These are phyloP conservation scores for Lavandula angustifolia DNA, from an alignment of 257 asterid species.

Conservation along the genomic window DNA sequence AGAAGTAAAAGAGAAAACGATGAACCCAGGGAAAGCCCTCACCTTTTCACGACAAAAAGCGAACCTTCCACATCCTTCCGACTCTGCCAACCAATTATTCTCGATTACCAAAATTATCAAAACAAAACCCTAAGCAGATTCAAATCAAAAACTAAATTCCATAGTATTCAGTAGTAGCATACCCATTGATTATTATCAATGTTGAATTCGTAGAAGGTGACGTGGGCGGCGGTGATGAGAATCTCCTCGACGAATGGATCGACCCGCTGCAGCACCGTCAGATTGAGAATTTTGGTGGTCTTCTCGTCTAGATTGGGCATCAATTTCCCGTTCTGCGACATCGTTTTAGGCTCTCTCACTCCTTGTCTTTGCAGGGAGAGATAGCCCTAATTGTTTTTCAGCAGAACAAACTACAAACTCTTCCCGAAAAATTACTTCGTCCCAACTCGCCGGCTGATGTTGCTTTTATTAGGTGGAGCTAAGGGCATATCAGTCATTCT, in stretches of 20 bases:
- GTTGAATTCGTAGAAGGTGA: constrained; percentile 90
- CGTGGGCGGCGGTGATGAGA: constrained; percentile 94
- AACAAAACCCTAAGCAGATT: constrained; percentile 2
- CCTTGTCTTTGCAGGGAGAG: constrained; percentile 33
- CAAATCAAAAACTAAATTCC: constrained; percentile 14
- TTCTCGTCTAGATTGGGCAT: constrained; percentile 92
- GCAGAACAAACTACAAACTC: constrained; percentile 23
- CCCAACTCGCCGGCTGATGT: not conserved
- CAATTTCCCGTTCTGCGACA: constrained; percentile 64
- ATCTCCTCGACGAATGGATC: constrained; percentile 91
- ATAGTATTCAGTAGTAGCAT: constrained; percentile 11
- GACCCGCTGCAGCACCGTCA: constrained; percentile 85
- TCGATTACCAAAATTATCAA: constrained; percentile 22
- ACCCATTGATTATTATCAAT: constrained; percentile 86
- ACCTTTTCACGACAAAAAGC: constrained; percentile 91
- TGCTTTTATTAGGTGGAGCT: too few species aligned
- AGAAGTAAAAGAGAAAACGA: not conserved
- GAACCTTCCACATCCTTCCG: constrained; percentile 96
- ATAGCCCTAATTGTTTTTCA: constrained; percentile 33
- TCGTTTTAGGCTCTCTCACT: constrained; percentile 32
- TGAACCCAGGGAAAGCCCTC: constrained; percentile 15
- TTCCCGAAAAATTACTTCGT: not conserved
- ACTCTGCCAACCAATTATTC: constrained; percentile 54
- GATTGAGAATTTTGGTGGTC: constrained; percentile 76
- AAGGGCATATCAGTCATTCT: too few species aligned